Base-by-base conservation (phyloP, 176 grass and related monocot species). In the Oryza glaberrima region DNA sequence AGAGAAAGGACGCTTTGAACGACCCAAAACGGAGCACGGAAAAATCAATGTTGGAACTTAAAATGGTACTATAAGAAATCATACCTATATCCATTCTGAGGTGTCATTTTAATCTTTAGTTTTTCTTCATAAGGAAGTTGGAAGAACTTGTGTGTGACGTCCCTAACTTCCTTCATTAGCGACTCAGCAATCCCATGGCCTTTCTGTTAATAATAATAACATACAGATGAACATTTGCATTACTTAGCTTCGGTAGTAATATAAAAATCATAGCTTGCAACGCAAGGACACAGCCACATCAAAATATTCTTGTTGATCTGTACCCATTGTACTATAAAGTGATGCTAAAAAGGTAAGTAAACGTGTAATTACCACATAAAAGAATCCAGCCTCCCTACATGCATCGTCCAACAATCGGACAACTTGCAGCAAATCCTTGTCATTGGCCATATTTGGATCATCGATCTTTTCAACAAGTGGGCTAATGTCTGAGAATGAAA, bases 61-160 rank as follows among this genome's bases (percentile, higher is more conserved):
- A 60, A 20, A 7, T 41, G 40, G 40, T 41, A 23, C 10, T 32
- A 19, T 10, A 26, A 73, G 66, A 4, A 60, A 7, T 16, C 48
- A 38, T 45, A 98, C 96, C 93, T 98, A 38, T 95, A 95, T 81
- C 91, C 93, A 84, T 86, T 89, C 72, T 92, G 48, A 77, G 91
- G 73, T 41, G 89, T 92, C 93, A 98, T 78, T 77, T 98, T 98
- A 81, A 98, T 94, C 72, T 92, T 98, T 77, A 92, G 26, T 83
- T 98, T 98, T 67, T 98, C 89, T 41, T 98, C 93, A 5, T 67
- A 87, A 78, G 89, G 93, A 90, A 95, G 91, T 20, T 85, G 82
- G 70, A 98, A 98, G 75, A 98, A 98, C 41, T 41, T 78, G 16
- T 52, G 89, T 2, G 89, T 95, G 60, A 89, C 70, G 30, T 98